These are phyloP conservation scores for Coemansia sp. DNA, from an alignment of 192 early-diverging fungal species.

Conservation along the genomic window DNA sequence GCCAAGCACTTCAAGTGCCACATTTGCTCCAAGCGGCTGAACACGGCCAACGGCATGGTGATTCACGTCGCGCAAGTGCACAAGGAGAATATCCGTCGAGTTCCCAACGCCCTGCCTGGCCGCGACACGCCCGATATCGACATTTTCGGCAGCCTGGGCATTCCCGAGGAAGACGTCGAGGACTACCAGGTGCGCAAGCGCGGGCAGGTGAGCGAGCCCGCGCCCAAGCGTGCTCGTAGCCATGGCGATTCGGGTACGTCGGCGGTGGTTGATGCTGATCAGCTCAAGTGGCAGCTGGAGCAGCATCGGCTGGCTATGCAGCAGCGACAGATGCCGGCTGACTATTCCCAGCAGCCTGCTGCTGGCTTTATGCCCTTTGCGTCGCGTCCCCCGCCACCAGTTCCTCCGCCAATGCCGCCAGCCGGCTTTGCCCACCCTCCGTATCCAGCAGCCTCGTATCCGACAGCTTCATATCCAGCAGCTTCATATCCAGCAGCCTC, in stretches of 20 bases:
- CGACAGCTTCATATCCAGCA: too few relatives aligned
- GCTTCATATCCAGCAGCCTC: too few relatives aligned
- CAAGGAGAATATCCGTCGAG: conserved; percentile 74
- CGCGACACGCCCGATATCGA: conserved; percentile 85
- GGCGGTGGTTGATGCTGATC: conserved; percentile 39
- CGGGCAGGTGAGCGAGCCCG: conserved; percentile 49
- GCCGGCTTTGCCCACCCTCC: neutral
- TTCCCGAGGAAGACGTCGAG: conserved; percentile 75
- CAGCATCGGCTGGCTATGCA: conserved; percentile 53
- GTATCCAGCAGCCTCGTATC: too few relatives aligned
- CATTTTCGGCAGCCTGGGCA: conserved; percentile 93
- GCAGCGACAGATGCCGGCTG: conserved; percentile 34
- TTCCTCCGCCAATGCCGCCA: conserved; percentile 1
- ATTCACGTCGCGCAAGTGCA: conserved; percentile 92
- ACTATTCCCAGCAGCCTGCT: neutral
- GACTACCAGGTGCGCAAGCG: conserved; percentile 60
- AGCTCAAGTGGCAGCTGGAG: conserved; percentile 48
- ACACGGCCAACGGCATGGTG: conserved; percentile 85
- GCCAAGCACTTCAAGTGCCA: conserved; percentile 93
- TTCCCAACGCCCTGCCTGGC: conserved; percentile 81
- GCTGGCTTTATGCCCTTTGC: conserved; percentile 1
- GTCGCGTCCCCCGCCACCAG: conserved; percentile 4
- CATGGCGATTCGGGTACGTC: conserved; percentile 23
- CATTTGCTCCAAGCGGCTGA: conserved; percentile 79
- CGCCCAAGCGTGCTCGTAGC: conserved; percentile 44